These are phyloP conservation scores for Ceratocystiopsis brevicomis DNA, from an alignment of 2,329 filamentous ascomycete species.

Conservation along the genomic window DNA sequence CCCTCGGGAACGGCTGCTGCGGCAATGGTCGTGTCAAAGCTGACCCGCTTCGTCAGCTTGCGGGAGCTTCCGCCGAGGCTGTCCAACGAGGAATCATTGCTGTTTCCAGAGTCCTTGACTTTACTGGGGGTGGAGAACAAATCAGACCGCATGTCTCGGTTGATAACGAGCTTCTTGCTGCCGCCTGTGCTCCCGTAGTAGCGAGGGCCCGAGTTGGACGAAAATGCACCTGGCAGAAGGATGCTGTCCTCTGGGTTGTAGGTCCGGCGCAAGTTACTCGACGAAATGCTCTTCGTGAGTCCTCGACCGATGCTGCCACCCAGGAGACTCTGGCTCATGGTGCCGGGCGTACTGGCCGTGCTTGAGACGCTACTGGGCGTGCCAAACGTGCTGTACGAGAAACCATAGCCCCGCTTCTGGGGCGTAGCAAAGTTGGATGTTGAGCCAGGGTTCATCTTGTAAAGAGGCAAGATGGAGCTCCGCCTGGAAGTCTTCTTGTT, in stretches of 20 bases:
- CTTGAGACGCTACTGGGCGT: constrained; percentile 56
- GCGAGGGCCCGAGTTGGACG: constrained; percentile 43
- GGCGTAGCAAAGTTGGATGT: constrained; percentile 67
- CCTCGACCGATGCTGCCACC: constrained; percentile 47
- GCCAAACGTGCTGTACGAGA: constrained; percentile 82
- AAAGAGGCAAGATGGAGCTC: constrained; percentile 63
- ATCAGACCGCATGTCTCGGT: constrained; percentile 63
- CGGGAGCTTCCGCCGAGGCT: constrained; percentile 23
- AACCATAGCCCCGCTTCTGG: constrained; percentile 73
- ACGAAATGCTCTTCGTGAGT: constrained; percentile 73
- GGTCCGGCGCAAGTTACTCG: constrained; percentile 65
- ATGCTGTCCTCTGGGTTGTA: constrained; percentile 75
- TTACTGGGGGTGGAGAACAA: constrained; percentile 43
- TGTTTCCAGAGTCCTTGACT: constrained; percentile 20
- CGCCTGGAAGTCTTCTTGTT: constrained; percentile 55
- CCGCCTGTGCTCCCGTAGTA: constrained; percentile 48
- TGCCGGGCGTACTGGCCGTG: constrained; percentile 46
- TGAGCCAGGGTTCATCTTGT: constrained; percentile 68
- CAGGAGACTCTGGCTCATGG: constrained; percentile 44
- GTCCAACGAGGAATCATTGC: constrained; percentile 1
- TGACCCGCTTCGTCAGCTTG: constrained; percentile 68
- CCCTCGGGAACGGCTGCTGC: constrained; percentile 17
- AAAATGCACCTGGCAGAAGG: constrained; percentile 68
- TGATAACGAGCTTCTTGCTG: constrained; percentile 85
- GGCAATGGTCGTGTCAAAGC: constrained; percentile 55